Percentiles rank a stretch among this genome's conserved stretches.
phyloP scores from a whole-genome alignment of 164 flowering plant species.

The Piper betle region DNA sequence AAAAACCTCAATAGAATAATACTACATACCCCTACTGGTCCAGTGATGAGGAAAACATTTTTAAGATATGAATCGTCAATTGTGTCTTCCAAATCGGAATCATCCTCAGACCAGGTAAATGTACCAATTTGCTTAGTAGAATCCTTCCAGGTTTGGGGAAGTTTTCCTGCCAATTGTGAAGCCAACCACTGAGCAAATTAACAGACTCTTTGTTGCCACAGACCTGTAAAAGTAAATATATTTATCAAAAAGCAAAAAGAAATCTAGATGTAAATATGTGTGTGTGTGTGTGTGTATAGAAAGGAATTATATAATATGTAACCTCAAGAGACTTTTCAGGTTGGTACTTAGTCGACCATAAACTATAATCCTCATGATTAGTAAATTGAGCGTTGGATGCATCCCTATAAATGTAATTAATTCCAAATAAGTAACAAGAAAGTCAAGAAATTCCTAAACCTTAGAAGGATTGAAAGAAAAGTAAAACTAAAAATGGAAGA shows the following conservation, averaged over 20 bases:
- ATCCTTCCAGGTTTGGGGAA: constrained; percentile 20
- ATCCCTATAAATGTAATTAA: constrained; percentile 16
- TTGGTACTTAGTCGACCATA: constrained; percentile 81
- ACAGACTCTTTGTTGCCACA: constrained; percentile 83
- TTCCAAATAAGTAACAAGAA: neutral
- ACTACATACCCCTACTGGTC: constrained; percentile 80
- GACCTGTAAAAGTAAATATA: constrained; percentile 36
- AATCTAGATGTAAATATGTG: neutral
- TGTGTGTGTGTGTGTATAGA: neutral
- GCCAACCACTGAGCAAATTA: constrained; percentile 64
- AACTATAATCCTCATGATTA: constrained; percentile 25
- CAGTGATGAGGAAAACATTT: constrained; percentile 78
- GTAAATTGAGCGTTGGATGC: constrained; percentile 15
- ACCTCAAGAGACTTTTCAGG: constrained; percentile 74
- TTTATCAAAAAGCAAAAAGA: neutral
- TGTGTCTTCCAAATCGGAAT: constrained; percentile 36
- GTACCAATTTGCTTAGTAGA: constrained; percentile 19
- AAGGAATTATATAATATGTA: neutral
- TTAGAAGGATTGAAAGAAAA: neutral
- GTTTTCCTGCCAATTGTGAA: constrained; percentile 56
- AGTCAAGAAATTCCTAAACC: neutral
- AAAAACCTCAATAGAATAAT: neutral
- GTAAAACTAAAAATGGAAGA: neutral
- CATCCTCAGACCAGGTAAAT: constrained; percentile 25
- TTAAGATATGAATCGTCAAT: constrained; percentile 32